These are phyloP conservation scores for Akanthomyces muscarius DNA, from an alignment of 2,329 filamentous ascomycete species.

Conservation along the genomic window DNA sequence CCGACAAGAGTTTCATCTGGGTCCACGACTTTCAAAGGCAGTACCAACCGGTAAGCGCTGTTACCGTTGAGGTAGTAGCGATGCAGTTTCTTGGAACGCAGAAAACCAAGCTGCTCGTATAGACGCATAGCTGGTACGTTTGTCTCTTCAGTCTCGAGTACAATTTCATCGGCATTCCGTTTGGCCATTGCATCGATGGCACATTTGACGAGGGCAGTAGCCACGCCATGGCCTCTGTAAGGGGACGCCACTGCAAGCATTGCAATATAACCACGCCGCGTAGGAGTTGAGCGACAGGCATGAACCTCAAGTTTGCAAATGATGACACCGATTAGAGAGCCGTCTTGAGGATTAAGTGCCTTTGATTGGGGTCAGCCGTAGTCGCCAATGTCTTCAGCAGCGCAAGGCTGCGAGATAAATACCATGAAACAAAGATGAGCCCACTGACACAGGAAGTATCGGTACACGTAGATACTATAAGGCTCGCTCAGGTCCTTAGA, in stretches of 20 bases:
- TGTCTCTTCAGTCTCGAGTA: slow-evolving; percentile 91
- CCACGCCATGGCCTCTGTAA: slow-evolving; percentile 81
- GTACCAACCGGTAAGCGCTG: slow-evolving; percentile 82
- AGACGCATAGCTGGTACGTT: slow-evolving; percentile 87
- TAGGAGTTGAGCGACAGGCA: slow-evolving; percentile 69
- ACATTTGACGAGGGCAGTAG: slow-evolving; percentile 79
- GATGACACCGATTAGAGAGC: slow-evolving; percentile 78
- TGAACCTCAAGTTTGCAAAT: slow-evolving; percentile 93
- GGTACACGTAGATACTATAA: slow-evolving; percentile 98
- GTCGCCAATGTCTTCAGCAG: slow-evolving; percentile 14
- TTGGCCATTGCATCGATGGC: slow-evolving; percentile 89
- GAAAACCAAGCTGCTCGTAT: slow-evolving; percentile 88
- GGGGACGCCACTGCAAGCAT: slow-evolving; percentile 90
- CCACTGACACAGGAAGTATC: slow-evolving; percentile 98
- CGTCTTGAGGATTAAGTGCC: slow-evolving; percentile 57
- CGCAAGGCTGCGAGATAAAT: slow-evolving; percentile 22
- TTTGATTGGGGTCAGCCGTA: slow-evolving; percentile 27
- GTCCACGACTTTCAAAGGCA: slow-evolving; percentile 64
- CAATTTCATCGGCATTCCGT: slow-evolving; percentile 84
- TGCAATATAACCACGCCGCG: slow-evolving; percentile 88
- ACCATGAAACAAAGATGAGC: slow-evolving; percentile 96
- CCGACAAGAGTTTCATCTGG: slow-evolving; percentile 36
- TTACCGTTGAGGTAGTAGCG: slow-evolving; percentile 96
- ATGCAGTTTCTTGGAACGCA: slow-evolving; percentile 88
- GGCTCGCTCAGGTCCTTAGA: slow-evolving; percentile 95